Evolutionary conservation across 805 yeast species (phyloP), one percentile per base, ranked within the genome.

Genomic region (Saccharomycopsis fodiens): DNA sequence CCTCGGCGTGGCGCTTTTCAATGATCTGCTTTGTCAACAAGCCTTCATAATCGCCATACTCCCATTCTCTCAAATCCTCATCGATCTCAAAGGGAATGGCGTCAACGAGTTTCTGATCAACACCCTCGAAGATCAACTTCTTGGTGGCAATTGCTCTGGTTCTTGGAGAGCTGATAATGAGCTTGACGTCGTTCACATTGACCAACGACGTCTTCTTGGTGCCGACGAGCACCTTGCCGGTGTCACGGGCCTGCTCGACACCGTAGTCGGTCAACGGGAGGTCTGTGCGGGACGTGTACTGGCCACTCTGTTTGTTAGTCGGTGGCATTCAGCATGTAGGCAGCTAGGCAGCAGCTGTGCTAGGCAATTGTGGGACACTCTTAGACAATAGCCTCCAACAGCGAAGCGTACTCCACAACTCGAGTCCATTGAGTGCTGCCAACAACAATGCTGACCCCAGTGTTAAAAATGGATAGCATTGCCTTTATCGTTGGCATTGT

Each of bases 41-140:
- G 3, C 97, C 97, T 68, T 91, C 97, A 62, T 91, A 91, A 58
- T 85, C 93, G 54, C 97, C 97, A 57, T 91, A 91, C 54, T 86
- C 94, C 97, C 97, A 91, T 65, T 91, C 97, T 55, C 93, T 74
- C 41, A 88, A 64, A 56, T 86, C 88, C 41, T 84, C 78, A 52
- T 79, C 82, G 16, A 71, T 70, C 47, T 67, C 63, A 37, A 72
- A 56, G 6, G 71, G 66, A 41, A 80, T 70, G 4, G 62, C 52
- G 7, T 67, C 52, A 48, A 64, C 69, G 15, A 68, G 64, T 21
- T 66, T 68, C 12, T 65, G 70, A 20, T 70, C 68, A 38, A 79
- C 57, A 3, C 66, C 59, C 47, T 72, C 75, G 36, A 83, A 62
- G 15, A 88, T 66, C 49, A 88, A 67, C 15, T 81, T 73, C 42